Percentiles rank a stretch among this genome's conserved stretches.
Conservation (phyloP, 2,329 filamentous ascomycete species). For the Ophiostoma pallidulum region DNA sequence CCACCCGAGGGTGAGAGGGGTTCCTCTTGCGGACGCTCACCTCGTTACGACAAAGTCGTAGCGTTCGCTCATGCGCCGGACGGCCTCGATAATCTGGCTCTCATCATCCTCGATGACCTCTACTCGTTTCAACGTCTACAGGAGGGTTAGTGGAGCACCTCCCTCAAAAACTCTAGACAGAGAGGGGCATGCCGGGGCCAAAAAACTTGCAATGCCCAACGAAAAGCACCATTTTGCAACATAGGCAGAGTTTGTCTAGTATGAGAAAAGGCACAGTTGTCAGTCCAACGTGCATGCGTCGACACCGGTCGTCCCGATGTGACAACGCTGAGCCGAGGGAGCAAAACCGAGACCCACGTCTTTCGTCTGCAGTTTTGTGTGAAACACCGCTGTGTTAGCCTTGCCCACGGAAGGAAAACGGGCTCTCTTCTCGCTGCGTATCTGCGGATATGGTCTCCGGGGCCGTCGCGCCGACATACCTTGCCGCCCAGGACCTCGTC, state of each 20-base stretch:
- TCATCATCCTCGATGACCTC: slow-evolving; percentile 95
- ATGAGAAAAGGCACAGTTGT: neutral
- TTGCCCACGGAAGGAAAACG: too few species aligned
- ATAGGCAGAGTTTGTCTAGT: slow-evolving; percentile 53
- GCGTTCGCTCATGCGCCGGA: slow-evolving; percentile 71
- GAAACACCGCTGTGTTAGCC: too few species aligned
- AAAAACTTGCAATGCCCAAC: slow-evolving; percentile 44
- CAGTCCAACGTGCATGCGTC: too few species aligned
- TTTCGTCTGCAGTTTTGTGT: slow-evolving; percentile 9
- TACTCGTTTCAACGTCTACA: slow-evolving; percentile 56
- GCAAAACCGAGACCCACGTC: slow-evolving; percentile 14
- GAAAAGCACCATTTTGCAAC: slow-evolving; percentile 57
- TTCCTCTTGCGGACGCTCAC: slow-evolving; percentile 28
- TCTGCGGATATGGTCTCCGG: neutral
- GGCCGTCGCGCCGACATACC: slow-evolving; percentile 37
- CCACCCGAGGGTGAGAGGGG: too few species aligned
- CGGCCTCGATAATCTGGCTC: slow-evolving; percentile 78
- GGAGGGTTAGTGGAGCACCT: too few species aligned
- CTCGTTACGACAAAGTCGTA: slow-evolving; percentile 95
- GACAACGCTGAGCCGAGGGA: neutral
- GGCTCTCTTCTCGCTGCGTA: too few species aligned
- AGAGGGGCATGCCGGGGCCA: too few species aligned
- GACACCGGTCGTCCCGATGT: too few species aligned
- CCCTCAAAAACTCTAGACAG: too few species aligned
- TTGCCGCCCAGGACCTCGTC: slow-evolving; percentile 94